A percentile compares a stretch with the other conserved stretches of the same genome.
Evolutionary conservation across 257 asterid genomes (phyloP).

Genomic region (Buddleja alternifolia): DNA sequence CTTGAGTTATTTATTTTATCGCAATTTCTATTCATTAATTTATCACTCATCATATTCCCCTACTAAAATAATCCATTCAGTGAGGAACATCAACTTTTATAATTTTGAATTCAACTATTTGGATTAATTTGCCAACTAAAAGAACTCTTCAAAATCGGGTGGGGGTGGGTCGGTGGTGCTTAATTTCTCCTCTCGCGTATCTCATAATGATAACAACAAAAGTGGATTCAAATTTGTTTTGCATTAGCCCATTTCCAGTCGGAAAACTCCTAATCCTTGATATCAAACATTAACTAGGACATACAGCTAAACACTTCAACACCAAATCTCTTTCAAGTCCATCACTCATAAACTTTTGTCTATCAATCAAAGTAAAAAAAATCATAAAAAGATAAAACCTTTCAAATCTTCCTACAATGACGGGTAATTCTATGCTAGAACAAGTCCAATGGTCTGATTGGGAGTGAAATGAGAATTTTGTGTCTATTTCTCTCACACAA

Average conservation of each 20-base stretch:
- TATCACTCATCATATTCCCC: too few species aligned
- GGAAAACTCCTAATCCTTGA: background rate
- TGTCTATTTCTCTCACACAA: too few species aligned
- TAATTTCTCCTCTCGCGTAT: background rate
- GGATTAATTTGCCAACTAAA: background rate
- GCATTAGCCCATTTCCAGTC: background rate
- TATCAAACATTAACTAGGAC: background rate
- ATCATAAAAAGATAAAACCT: background rate
- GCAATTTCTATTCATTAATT: too few species aligned
- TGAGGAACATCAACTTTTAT: conserved; percentile 7
- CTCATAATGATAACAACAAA: background rate
- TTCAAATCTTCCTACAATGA: background rate
- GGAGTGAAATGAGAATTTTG: too few species aligned
- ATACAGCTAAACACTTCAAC: background rate
- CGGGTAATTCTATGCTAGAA: too few species aligned
- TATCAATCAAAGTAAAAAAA: too few species aligned
- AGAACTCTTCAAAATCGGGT: too few species aligned
- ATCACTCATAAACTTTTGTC: too few species aligned
- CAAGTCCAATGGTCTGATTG: too few species aligned
- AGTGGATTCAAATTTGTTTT: too few species aligned
- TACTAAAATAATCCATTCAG: background rate
- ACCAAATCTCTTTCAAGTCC: too few species aligned
- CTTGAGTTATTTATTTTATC: too few species aligned
- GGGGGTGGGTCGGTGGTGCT: background rate
- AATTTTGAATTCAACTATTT: background rate